Base-by-base conservation (phyloP, 169 alveolate genomes). In the Eimeria praecox region DNA sequence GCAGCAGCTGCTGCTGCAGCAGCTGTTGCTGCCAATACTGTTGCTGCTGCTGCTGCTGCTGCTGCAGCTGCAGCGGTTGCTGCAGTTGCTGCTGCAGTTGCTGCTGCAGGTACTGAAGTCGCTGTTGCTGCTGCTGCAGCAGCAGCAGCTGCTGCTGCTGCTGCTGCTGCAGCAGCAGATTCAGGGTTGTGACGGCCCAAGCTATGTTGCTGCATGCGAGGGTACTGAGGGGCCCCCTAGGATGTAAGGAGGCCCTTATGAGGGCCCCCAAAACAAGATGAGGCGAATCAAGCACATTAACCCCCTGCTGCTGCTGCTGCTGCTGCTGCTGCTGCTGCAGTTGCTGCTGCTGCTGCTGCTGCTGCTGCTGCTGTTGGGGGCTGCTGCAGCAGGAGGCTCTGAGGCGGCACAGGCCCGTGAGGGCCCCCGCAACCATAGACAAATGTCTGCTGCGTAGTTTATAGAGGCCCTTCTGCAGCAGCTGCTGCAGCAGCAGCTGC, bases 401-500 rank as follows among this genome's bases (percentile, higher is more conserved):
- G 82, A 69, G 82, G 18, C 33, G 18, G 82, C 82, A 69, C 16
- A 69, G 82, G 40, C 16, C 16, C 14, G 82, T 38, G 33, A 69
- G 82, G 40, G 40, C 82, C 82, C 82, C 18, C 14, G 40, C 82
- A 18, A 38, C 82, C 16, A 69, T 69, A 10, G 82, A 18, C 82
- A 69, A 38, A 69, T 69, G 82, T 38, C 82, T 69, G 18, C 14
- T n/a, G 82, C 40, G 33, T 18, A 69, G 16, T n/a, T 69, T 69
- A 10, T n/a, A 18, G 40, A 69, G 33, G 82, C 33, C 82, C 30
- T n/a, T 14, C 33, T 69, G 82, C 82, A 69, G 82, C 33, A 69
- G 82, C 82, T 38, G 82, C 82, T 69, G 82, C 82, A 69, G 82
- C 82, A 69, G 82, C 82, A 24, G 82, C 82, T 69, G 82, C 82